These are phyloP conservation scores for Sclerotiophoma versabilis DNA, from an alignment of 2,329 filamentous ascomycete genomes.

Conservation along the genomic window DNA sequence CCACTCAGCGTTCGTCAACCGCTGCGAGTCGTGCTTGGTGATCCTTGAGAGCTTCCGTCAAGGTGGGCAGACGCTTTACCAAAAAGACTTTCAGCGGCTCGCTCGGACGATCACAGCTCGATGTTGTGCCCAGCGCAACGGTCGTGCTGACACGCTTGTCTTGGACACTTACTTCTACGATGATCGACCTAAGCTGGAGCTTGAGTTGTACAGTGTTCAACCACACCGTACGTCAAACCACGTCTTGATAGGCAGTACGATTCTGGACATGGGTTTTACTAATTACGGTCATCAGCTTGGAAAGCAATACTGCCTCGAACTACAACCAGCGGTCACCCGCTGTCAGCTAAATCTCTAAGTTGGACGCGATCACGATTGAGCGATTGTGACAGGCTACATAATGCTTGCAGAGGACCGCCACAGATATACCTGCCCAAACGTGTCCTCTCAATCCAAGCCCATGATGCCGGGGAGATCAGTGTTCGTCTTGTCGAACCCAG, in stretches of 20 bases:
- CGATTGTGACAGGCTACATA: slow-evolving; percentile 14
- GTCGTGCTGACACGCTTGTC: slow-evolving; percentile 11
- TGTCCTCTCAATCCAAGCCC: slow-evolving; percentile 11
- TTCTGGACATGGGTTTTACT: not conserved
- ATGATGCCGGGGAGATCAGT: not conserved
- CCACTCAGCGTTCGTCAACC: slow-evolving; percentile 8
- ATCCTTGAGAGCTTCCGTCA: slow-evolving; percentile 27
- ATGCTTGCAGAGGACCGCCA: slow-evolving; percentile 9
- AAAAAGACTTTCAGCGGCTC: slow-evolving; percentile 14
- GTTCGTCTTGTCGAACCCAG: slow-evolving; percentile 10
- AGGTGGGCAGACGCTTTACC: slow-evolving; percentile 11
- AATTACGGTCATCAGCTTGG: slow-evolving; percentile 10
- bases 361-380: slow-evolving; percentile 19
- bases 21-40: slow-evolving; percentile 21
- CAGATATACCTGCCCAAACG: slow-evolving; percentile 20
- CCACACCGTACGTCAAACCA: slow-evolving; percentile 13
- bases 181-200: slow-evolving; percentile 23
- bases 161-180: slow-evolving; percentile 26
- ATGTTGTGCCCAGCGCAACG: slow-evolving; percentile 7
- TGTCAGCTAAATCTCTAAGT: slow-evolving; percentile 12
- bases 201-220: slow-evolving; percentile 24
- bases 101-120: slow-evolving; percentile 14
- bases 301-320: slow-evolving; percentile 23
- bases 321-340: slow-evolving; percentile 18
- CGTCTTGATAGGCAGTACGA: not conserved